Percentiles rank a stretch among this genome's conserved stretches.
Evolutionary conservation across 352 stramenopile species (phyloP).

Genomic region (Pythium utonaiense): DNA sequence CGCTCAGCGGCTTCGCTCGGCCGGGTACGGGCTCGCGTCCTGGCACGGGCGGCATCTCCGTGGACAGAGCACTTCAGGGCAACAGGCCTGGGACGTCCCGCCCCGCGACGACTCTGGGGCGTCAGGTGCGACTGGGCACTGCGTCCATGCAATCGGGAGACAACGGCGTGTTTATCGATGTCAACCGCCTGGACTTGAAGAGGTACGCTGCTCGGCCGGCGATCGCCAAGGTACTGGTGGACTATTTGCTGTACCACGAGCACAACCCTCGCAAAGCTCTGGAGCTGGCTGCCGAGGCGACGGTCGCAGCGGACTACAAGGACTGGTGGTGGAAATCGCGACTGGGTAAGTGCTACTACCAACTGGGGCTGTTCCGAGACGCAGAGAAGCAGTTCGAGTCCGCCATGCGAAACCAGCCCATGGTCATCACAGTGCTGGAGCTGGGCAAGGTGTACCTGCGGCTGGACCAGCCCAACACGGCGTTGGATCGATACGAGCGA

Average conservation of each 20-base stretch:
- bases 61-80: slow-evolving; percentile 75
- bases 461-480: slow-evolving; percentile 93
- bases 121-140: slow-evolving; percentile 89
- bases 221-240: slow-evolving; percentile 86
- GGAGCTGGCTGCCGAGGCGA: slow-evolving; percentile 89
- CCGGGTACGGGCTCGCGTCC: slow-evolving; percentile 73
- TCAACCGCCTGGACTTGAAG: slow-evolving; percentile 88
- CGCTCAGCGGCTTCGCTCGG: slow-evolving; percentile 85
- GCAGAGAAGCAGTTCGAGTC: slow-evolving; percentile 93
- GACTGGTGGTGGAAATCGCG: slow-evolving; percentile 96
- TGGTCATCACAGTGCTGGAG: slow-evolving; percentile 89
- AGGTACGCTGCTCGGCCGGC: slow-evolving; percentile 80
- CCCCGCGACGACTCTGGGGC: slow-evolving; percentile 85
- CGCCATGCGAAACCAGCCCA: slow-evolving; percentile 81
- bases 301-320: slow-evolving; percentile 84
- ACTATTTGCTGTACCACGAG: slow-evolving; percentile 93
- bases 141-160: slow-evolving; percentile 79
- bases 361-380: slow-evolving; percentile 90
- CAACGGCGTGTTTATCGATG: slow-evolving; percentile 87
- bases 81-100: slow-evolving; percentile 75
- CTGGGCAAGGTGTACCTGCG: slow-evolving; percentile 93
- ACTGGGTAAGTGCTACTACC: slow-evolving; percentile 94
- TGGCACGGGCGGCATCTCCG: slow-evolving; percentile 62
- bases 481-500: slow-evolving; percentile 81
- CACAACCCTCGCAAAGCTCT: slow-evolving; percentile 91